Base-by-base conservation (phyloP, 495 filamentous ascomycete species). In the Podospora pseudocomata region DNA sequence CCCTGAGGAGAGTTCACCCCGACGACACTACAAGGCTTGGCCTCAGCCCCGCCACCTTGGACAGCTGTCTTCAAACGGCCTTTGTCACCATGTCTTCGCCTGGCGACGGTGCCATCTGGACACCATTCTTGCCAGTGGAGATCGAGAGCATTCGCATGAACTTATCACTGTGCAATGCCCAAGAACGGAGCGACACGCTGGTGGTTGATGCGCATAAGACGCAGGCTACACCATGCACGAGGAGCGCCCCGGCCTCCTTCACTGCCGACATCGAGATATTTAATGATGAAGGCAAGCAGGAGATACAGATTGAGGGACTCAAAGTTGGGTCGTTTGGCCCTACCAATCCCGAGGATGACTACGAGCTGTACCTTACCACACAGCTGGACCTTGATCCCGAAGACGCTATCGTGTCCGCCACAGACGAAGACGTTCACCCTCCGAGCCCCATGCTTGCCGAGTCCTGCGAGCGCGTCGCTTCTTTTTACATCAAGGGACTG, bases 21-120 rank as follows among this genome's bases (percentile, higher is more conserved):
- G 71, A 80, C 62, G 73, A 78, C 66, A 70, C 74, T 16, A 77
- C 79, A 1, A 66, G 57, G 15, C 64, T 83, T 54, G 28, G 66
- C 68, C 78, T 83, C 62, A 85, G 84, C 66, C 84, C 84, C 15
- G 79, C 78, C 0, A 81, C 80, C 0, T 73, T 87, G 9, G 84
- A 86, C 64, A 74, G 72, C 23, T 82, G 78, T 57, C 80, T 86
- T 44, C 85, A 87, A 57, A 72, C 78, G 0, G 75, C 77, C 0
- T 81, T 85, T 32, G 66, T 81, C 27, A 77, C 82, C 0, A 77
- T 81, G 28, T 77, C 83, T 0, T 78, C 77, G 2, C 83, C 84
- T 2, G 80, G 79, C 18, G 84, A 86, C 55, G 68, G 54, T 9
- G 73, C 80, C 6, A 74, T 84, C 1, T 84, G 81, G 81, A 80